phyloP scores from a whole-genome alignment of 2,329 filamentous ascomycete species.

The Cytospora mali region DNA sequence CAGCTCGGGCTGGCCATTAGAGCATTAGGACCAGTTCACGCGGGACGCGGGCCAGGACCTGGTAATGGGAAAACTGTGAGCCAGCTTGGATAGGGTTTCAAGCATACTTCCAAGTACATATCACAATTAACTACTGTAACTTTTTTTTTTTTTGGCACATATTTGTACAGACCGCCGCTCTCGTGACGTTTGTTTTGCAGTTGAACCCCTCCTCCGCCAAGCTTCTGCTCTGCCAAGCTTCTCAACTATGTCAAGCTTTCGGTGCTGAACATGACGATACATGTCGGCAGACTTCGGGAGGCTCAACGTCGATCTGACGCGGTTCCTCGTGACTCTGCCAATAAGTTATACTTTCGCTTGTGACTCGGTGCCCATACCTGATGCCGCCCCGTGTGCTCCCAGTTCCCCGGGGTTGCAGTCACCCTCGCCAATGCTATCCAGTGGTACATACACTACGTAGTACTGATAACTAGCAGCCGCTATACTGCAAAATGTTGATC shows the following conservation, averaged over 20 bases:
- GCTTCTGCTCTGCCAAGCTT: background rate
- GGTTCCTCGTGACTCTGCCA: too few relatives aligned
- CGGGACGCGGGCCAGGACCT: background rate
- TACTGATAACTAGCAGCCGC: background rate
- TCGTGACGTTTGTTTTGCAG: too few relatives aligned
- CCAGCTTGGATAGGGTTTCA: constrained; percentile 37
- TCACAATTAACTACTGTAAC: background rate
- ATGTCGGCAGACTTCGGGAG: background rate
- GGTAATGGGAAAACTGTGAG: background rate
- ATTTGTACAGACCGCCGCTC: too few relatives aligned
- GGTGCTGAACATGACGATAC: too few relatives aligned
- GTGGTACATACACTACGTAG: too few relatives aligned
- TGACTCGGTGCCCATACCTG: too few relatives aligned
- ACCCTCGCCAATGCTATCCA: too few relatives aligned
- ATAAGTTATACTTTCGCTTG: too few relatives aligned
- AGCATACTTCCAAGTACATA: background rate
- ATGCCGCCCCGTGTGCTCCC: too few relatives aligned
- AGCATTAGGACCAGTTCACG: background rate
- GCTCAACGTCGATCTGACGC: too few relatives aligned
- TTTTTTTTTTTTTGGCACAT: too few relatives aligned
- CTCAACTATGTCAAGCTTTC: background rate
- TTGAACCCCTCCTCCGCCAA: background rate
- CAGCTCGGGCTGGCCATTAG: background rate
- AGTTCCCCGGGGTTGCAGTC: background rate
- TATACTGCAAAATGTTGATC: too few relatives aligned